Conservation (phyloP, 163 green algal genomes). For the Trebouxia gelatinosa region DNA sequence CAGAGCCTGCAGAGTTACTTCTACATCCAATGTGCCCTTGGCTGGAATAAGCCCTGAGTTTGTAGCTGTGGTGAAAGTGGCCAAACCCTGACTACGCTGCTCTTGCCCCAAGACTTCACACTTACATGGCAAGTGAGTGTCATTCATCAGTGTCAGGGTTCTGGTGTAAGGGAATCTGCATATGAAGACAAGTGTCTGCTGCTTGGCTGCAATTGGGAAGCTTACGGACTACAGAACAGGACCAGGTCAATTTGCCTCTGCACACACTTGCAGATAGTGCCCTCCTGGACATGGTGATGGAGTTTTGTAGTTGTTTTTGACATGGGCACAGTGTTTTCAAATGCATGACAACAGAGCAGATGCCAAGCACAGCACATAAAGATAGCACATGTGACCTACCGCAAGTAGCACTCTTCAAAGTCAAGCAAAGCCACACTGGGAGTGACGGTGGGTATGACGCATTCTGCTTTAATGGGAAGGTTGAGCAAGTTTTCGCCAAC, state of each 20-base stretch:
- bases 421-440: slow-evolving; percentile 50
- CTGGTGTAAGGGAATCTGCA: slow-evolving; percentile 58
- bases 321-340: not conserved
- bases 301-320: not conserved
- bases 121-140: slow-evolving; percentile 74
- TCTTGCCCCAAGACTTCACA: slow-evolving; percentile 73
- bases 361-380: too few relatives aligned
- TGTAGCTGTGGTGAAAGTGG: slow-evolving; percentile 54
- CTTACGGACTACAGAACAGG: not conserved
- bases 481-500: slow-evolving; percentile 47
- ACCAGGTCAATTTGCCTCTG: too few relatives aligned
- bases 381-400: too few relatives aligned
- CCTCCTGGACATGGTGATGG: not conserved
- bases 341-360: not conserved
- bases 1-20: slow-evolving; percentile 52
- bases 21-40: slow-evolving; percentile 44
- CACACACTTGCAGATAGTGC: not conserved
- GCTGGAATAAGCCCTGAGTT: slow-evolving; percentile 56
- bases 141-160: slow-evolving; percentile 62
- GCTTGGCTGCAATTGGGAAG: not conserved
- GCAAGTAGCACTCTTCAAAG: slow-evolving; percentile 73
- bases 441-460: slow-evolving; percentile 64
- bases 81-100: slow-evolving; percentile 53
- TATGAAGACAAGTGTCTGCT: slow-evolving; percentile 12
- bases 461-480: slow-evolving; percentile 63